phyloP scores from a whole-genome alignment of 495 filamentous ascomycete species.

The Talaromyces stipitatus region DNA sequence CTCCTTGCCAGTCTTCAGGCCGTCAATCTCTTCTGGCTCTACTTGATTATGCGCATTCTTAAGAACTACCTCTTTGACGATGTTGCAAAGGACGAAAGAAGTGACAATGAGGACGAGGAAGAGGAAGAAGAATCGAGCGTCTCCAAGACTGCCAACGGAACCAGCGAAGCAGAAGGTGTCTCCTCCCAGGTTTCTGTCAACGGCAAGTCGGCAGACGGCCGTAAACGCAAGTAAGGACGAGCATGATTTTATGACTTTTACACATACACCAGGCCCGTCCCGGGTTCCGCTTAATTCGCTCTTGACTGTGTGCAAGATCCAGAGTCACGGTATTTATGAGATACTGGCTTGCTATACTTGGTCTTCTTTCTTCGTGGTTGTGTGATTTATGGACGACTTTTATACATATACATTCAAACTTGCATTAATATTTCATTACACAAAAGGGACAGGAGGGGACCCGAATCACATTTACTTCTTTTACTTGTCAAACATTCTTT shows the following conservation, averaged over 20 bases:
- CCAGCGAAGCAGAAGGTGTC: not conserved
- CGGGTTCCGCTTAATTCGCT: not conserved
- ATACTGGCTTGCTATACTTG: not conserved
- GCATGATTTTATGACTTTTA: constrained; percentile 1
- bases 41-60: constrained; percentile 69
- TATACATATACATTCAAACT: constrained; percentile 1
- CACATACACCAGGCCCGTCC: not conserved
- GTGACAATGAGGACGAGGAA: constrained; percentile 53
- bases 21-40: constrained; percentile 84
- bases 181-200: not conserved
- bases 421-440: constrained; percentile 2
- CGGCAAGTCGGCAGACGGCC: not conserved
- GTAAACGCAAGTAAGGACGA: not conserved
- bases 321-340: not conserved
- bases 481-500: constrained; percentile 15
- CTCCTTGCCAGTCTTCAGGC: constrained; percentile 69
- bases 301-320: not conserved
- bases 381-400: not conserved
- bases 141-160: not conserved
- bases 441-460: not conserved
- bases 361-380: not conserved
- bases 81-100: constrained; percentile 46
- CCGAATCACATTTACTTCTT: constrained; percentile 11
- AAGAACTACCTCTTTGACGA: constrained; percentile 47
- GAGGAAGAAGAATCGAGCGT: constrained; percentile 11